Percentiles rank a stretch among this genome's conserved stretches.
Evolutionary conservation across 2,329 filamentous ascomycete species (phyloP).

Genomic region (Botrytis medusae): DNA sequence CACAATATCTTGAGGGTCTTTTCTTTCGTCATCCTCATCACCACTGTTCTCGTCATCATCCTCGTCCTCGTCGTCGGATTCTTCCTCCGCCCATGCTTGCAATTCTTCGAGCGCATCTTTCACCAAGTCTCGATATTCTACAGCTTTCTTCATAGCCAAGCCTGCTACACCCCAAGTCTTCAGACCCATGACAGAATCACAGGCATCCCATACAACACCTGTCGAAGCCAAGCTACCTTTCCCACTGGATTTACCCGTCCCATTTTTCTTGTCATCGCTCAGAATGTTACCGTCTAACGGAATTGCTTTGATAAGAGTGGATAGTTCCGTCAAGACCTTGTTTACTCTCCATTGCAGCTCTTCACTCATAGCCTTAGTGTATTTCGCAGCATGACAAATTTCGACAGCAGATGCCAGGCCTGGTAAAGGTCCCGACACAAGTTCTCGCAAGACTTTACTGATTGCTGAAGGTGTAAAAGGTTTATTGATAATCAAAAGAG

Average conservation of each 20-base stretch:
- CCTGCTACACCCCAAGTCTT: constrained; percentile 67
- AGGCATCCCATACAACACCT: constrained; percentile 79
- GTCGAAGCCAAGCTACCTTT: constrained; percentile 64
- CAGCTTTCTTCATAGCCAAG: constrained; percentile 67
- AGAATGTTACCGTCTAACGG: constrained; percentile 57
- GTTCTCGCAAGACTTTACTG: constrained; percentile 65
- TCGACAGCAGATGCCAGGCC: constrained; percentile 71
- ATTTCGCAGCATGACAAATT: constrained; percentile 59
- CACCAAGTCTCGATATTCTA: constrained; percentile 72
- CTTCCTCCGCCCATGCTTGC: constrained; percentile 82
- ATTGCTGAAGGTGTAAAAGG: constrained; percentile 83
- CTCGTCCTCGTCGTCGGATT: constrained; percentile 58
- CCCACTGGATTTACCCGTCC: constrained; percentile 40
- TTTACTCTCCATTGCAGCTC: constrained; percentile 63
- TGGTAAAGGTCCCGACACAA: constrained; percentile 72
- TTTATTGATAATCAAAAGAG: constrained; percentile 79
- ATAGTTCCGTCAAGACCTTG: constrained; percentile 62
- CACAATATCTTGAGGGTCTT: constrained; percentile 55
- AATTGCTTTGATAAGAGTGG: constrained; percentile 59
- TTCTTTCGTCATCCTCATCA: constrained; percentile 43
- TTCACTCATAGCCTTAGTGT: constrained; percentile 61
- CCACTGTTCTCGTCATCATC: constrained; percentile 55
- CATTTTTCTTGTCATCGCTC: constrained; percentile 49
- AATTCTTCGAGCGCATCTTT: constrained; percentile 83
- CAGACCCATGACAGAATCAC: constrained; percentile 68